A percentile compares a stretch with the other conserved stretches of the same genome.
phyloP scores from a whole-genome alignment of 306 rosid genomes.

The Cucumis hystrix region DNA sequence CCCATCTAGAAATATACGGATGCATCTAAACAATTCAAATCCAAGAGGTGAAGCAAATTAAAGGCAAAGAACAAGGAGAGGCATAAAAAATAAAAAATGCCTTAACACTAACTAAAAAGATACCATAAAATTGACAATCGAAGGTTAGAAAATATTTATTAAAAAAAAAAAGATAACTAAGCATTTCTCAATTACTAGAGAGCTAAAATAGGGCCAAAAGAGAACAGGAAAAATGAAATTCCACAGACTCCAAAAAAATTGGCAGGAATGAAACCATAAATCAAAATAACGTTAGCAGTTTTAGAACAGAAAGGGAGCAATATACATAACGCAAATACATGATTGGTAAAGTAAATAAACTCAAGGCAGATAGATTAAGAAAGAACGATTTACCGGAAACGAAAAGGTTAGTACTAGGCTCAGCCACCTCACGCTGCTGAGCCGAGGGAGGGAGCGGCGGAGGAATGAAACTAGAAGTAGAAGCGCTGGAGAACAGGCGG shows the following conservation, averaged over 20 bases:
- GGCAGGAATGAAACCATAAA: not conserved
- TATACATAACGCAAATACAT: not conserved
- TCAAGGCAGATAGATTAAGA: not conserved
- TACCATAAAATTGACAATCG: not conserved
- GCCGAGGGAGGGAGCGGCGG: conserved; percentile 20
- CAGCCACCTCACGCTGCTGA: conserved; percentile 41
- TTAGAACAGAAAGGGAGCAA: not conserved
- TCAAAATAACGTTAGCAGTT: not conserved
- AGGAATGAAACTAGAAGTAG: conserved; percentile 32
- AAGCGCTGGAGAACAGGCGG: conserved; percentile 39
- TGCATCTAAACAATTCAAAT: not conserved
- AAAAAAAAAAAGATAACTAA: not conserved
- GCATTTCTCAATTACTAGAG: not conserved
- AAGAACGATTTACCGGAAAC: conserved; percentile 47
- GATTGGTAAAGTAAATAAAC: not conserved
- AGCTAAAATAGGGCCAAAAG: not conserved
- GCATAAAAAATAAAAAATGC: not conserved
- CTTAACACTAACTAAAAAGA: not conserved
- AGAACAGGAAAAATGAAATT: not conserved
- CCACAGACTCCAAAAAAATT: not conserved
- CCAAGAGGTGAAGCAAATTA: not conserved
- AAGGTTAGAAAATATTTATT: too few species aligned
- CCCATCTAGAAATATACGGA: not conserved
- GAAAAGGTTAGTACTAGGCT: conserved; percentile 76
- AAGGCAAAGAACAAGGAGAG: too few species aligned